Evolutionary conservation across 306 rosid genomes (phyloP), one percentile per base, ranked within the genome.

Genomic region (Arachis hypogaea): DNA sequence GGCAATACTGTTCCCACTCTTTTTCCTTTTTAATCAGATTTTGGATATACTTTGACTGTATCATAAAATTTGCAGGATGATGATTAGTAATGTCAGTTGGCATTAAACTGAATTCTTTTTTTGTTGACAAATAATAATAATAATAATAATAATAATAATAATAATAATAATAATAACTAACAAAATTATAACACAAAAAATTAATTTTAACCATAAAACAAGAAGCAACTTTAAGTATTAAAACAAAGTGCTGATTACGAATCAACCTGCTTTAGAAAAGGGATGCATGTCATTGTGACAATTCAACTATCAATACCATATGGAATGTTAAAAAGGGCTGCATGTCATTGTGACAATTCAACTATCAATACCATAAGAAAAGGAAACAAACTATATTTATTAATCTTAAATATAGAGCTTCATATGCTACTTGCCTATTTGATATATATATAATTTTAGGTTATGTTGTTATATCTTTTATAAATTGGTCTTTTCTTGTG

Each of bases 21-120:
- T 88, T 76, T 16, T 87, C 91, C 61, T 89, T 92, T 57, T 78
- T 82, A 12, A 86, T 82, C 61, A 94, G 80, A 80, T 75, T 80
- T 62, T 77, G 75, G 63, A 94, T 87, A 71, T 92, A 94, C 72
- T 81, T 92, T 72, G 97, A 91, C 97, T 92, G 88, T 88, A 86
- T 11, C 71, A 82, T 60, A 76, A 59, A 68, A 46, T 60, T 65
- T 63, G 65, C 4, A 78, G 33, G 29, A 3, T 45, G 41, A 66
- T 77, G n/a, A 66, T 70, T 36, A 59, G 12, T 57, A 57, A 54
- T 40, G 67, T 29, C 66, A 63, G 58, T 77, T 29, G 9, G 14
- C 46, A 67, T 59, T 51, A 30, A 50, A 67, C 29, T 60, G 28
- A 22, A 33, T 33, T 33, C 0, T 33, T 33, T 33, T 33, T 1